Base-by-base conservation (phyloP, 352 stramenopile genomes). In the Elongisporangium anandrum region DNA sequence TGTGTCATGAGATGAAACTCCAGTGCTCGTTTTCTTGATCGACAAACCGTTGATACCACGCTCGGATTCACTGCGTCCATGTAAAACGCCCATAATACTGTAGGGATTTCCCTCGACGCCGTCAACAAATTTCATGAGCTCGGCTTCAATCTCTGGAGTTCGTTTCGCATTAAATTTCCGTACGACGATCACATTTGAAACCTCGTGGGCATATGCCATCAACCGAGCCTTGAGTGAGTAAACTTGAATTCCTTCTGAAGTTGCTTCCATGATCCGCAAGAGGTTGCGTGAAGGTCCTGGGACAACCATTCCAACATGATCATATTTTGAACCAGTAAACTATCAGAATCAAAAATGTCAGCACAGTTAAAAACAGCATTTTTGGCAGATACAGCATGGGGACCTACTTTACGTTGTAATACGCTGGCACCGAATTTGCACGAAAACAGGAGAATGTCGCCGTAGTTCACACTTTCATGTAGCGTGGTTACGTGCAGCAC, bases 371-470 rank as follows among this genome's bases (percentile, higher is more conserved):
- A n/a, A n/a, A n/a, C n/a, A n/a, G n/a, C n/a, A n/a, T n/a, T n/a
- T n/a, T n/a, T n/a, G 50, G 5, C 20, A 41, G 48, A 54, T 13
- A 20, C n/a, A 41, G 21, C 20, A 38, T 17, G 1, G 39, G 21
- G 3, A 54, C 63, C 7, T 52, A 94, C 79, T 80, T 87, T 93
- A 20, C 85, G 83, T 59, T 93, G 83, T 16, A 92, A 63, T 52
- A 88, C 77, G 48, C 83, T 93, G 0, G 80, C 80, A 6, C 83
- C 80, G 66, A 95, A 95, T 38, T 75, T 69, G 53, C 78, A 90
- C 17, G 83, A 92, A 57, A 95, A 93, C 17, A 95, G 51, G 16
- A 95, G 54, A n/a, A 95, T 88, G 48, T 93, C 85, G 22, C 85
- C 85, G 48, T 71, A 87, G 38, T 70, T 56, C 48, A 93, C 64